Evolutionary conservation across 352 stramenopile species (phyloP), one percentile per base, ranked within the genome.

Genomic region (Elongisporangium anandrum): DNA sequence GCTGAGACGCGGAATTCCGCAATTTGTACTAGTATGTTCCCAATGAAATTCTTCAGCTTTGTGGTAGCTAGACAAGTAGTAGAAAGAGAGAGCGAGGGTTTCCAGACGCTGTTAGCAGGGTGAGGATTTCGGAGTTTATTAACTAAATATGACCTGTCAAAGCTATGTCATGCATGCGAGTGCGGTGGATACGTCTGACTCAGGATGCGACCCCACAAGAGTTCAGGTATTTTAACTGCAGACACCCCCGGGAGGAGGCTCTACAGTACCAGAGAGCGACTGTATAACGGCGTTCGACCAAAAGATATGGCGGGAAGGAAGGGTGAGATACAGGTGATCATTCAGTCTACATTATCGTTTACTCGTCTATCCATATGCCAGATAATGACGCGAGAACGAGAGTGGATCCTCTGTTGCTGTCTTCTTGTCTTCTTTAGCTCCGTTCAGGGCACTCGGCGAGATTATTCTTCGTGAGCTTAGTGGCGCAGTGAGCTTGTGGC

Each of bases 1-100:
- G 59, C 64, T 59, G 63, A 55, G 61, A 70, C 68, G 70, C 70
- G 64, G 68, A 73, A 65, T 56, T 76, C 65, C 50, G 68, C 69
- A 58, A 65, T 65, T 83, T 81, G 73, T 86, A 86, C 69, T 81
- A 80, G 75, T 82, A 77, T 74, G 72, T 70, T 63, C 69, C 65
- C 70, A 64, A 72, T 61, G 34, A 61, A 77, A 56, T 69, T 73
- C 68, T 75, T 79, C 67, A 63, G 66, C 64, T 78, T 77, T 60
- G 66, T 73, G 66, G 57, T 71, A 59, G 60, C 64, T 61, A 77
- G 71, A 77, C 63, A 69, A 67, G 66, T 77, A 68, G 63, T 75
- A 68, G 67, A 70, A 61, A 69, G 69, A 73, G 72, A 77, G 66
- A 76, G 62, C 66, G 68, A 69, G 70, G 59, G 59, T 16, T 58